Base-by-base conservation (phyloP, 2,329 filamentous ascomycete genomes). In the Colletotrichum horii region DNA sequence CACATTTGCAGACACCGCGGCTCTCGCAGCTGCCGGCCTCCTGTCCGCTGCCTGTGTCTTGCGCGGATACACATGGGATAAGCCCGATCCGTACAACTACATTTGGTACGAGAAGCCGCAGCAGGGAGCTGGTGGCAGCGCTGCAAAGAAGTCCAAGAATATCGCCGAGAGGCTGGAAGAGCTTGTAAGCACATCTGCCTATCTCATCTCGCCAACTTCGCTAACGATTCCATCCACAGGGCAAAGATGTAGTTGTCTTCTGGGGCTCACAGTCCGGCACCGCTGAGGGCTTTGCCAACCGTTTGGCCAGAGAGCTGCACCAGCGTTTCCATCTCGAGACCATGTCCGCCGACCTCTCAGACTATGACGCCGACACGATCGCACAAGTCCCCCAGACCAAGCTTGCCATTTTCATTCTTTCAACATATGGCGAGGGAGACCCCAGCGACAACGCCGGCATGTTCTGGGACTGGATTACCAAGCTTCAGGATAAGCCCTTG, bases 251-350 rank as follows among this genome's bases (percentile, higher is more conserved):
- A 19, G 71, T 88, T 26, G 82, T 88, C 43, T 87, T 89, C 80
- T 89, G 85, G 85, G 86, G 86, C n/a, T 88, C 87, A 3, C 87
- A 88, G 75, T 87, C 86, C 6, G 87, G 87, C 11, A 88, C 86
- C 0, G 85, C 86, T 0, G 86, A 88, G 76, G 81, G 82, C 12
- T 83, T 88, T 66, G 86, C 87, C 9, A 82, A 83, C 66, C 81
- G 82, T 7, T 79, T 88, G 1, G 83, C 82, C 6, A 81, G 83
- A 62, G 87, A 89, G 65, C 83, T 83, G 60, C 79, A 81, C 22
- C 80, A 81, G 34, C 81, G 83, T 22, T 87, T 87, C 64, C 84
- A 85, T 7, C 80, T 87, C 15, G 80, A 84, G 58, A 79, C 82
- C 9, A 76, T 88, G 30, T 82, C 82, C 0, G 87, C 85, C 8